Evolutionary conservation across 306 rosid genomes (phyloP).

Genomic region (Citrullus amarus): DNA sequence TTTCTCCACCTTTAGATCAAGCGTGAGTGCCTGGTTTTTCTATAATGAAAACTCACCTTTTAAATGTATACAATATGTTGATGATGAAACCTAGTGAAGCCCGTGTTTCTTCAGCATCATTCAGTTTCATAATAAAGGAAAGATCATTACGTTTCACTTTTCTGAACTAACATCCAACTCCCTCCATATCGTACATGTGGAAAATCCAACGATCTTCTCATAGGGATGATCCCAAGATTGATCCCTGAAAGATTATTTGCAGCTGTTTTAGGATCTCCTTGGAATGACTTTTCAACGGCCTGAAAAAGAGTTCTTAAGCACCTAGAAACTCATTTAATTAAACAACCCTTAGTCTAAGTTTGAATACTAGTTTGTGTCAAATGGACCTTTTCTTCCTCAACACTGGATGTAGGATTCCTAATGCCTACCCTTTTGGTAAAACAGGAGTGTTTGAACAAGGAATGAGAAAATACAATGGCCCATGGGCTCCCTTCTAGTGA

Average conservation of each 20-base stretch:
- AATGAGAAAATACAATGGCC: background rate
- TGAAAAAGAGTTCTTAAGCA: too few species aligned
- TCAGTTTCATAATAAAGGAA: background rate
- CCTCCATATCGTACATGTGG: background rate
- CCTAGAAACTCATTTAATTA: too few species aligned
- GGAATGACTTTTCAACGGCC: too few species aligned
- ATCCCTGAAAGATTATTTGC: background rate
- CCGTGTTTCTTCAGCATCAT: background rate
- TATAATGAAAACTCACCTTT: background rate
- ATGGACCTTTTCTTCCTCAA: too few species aligned
- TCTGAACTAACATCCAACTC: background rate
- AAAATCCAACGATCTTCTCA: background rate
- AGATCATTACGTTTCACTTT: background rate
- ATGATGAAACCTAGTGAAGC: background rate
- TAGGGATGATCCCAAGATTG: background rate
- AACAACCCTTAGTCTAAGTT: background rate
- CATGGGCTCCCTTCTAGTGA: background rate
- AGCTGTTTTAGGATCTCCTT: background rate
- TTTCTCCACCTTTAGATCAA: slow-evolving; percentile 21
- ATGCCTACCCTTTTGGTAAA: background rate
- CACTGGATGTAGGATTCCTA: too few species aligned
- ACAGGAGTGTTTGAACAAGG: background rate
- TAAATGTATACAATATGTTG: background rate
- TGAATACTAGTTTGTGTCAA: background rate
- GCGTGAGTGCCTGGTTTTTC: slow-evolving; percentile 2